Conservation (phyloP, 805 yeast genomes). For the Cyberlindnera petersonii region DNA sequence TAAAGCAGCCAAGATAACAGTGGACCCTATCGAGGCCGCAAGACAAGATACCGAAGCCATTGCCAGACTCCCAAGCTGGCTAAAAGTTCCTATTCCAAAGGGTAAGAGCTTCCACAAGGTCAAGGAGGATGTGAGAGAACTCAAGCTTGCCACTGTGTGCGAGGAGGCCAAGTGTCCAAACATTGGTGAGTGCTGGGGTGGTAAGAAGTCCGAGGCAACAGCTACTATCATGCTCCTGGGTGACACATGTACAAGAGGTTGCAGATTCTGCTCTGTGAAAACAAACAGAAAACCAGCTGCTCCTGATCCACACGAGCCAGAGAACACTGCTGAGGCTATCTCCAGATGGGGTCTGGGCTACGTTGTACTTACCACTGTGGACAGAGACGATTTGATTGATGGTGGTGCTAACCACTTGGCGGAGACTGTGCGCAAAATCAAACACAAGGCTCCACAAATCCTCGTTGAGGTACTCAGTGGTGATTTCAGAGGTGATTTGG, state of each 20-base stretch:
- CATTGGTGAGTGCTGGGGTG: slow-evolving; percentile 99
- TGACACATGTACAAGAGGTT: slow-evolving; percentile 99
- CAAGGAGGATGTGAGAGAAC: slow-evolving; percentile 81
- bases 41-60: slow-evolving; percentile 57
- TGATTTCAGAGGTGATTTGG: slow-evolving; percentile 89
- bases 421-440: slow-evolving; percentile 79
- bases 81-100: slow-evolving; percentile 94
- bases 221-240: slow-evolving; percentile 98
- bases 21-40: slow-evolving; percentile 78
- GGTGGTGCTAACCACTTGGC: slow-evolving; percentile 93
- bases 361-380: slow-evolving; percentile 95
- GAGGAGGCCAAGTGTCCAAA: slow-evolving; percentile 99
- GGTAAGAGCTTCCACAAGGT: slow-evolving; percentile 79
- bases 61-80: slow-evolving; percentile 80
- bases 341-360: slow-evolving; percentile 98
- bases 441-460: slow-evolving; percentile 83
- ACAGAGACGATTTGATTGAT: slow-evolving; percentile 88
- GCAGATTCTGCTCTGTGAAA: slow-evolving; percentile 95
- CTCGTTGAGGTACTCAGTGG: slow-evolving; percentile 93
- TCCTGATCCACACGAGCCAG: slow-evolving; percentile 95
- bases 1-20: slow-evolving; percentile 56
- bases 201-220: slow-evolving; percentile 84
- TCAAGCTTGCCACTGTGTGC: slow-evolving; percentile 91
- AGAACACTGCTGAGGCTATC: slow-evolving; percentile 95
- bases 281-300: slow-evolving; percentile 84